Conservation (phyloP, 2,329 filamentous ascomycete species). For the Exserohilum turcica region DNA sequence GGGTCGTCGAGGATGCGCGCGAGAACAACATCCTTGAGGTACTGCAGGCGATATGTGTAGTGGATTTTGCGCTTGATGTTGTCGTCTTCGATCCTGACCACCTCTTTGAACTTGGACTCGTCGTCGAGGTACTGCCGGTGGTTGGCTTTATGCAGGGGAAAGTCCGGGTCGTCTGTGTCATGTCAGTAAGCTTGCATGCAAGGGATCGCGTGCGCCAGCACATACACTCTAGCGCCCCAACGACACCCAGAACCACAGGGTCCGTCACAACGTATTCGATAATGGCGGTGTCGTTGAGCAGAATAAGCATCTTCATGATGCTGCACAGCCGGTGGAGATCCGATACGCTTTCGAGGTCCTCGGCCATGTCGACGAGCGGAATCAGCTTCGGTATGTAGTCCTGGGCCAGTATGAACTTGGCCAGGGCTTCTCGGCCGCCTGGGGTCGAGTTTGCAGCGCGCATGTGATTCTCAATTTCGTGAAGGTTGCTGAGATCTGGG, state of each 20-base stretch:
- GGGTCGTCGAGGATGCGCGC: slow-evolving; percentile 96
- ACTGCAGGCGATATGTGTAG: slow-evolving; percentile 92
- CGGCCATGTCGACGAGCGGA: slow-evolving; percentile 83
- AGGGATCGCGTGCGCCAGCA: slow-evolving; percentile 2
- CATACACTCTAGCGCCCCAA: slow-evolving; percentile 87
- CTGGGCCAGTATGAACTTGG: slow-evolving; percentile 82
- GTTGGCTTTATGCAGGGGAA: slow-evolving; percentile 95
- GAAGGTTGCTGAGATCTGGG: slow-evolving; percentile 80
- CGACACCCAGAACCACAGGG: slow-evolving; percentile 85
- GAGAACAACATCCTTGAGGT: slow-evolving; percentile 97
- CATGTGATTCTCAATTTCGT: slow-evolving; percentile 84
- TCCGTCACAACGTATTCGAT: slow-evolving; percentile 94
- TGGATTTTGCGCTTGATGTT: slow-evolving; percentile 88
- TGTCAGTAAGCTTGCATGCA: slow-evolving; percentile 37
- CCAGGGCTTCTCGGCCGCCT: slow-evolving; percentile 80
- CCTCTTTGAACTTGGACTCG: slow-evolving; percentile 91
- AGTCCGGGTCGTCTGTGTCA: slow-evolving; percentile 81
- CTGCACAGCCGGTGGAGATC: slow-evolving; percentile 93
- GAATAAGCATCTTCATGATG: slow-evolving; percentile 95
- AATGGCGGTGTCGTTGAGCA: slow-evolving; percentile 92
- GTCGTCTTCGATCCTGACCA: slow-evolving; percentile 86
- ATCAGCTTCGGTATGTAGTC: slow-evolving; percentile 88
- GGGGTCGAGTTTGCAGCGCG: slow-evolving; percentile 75
- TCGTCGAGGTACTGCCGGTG: slow-evolving; percentile 91
- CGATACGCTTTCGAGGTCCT: slow-evolving; percentile 83